These are phyloP conservation scores for Fraxinus anomala DNA, from an alignment of 257 asterid species.

Conservation along the genomic window DNA sequence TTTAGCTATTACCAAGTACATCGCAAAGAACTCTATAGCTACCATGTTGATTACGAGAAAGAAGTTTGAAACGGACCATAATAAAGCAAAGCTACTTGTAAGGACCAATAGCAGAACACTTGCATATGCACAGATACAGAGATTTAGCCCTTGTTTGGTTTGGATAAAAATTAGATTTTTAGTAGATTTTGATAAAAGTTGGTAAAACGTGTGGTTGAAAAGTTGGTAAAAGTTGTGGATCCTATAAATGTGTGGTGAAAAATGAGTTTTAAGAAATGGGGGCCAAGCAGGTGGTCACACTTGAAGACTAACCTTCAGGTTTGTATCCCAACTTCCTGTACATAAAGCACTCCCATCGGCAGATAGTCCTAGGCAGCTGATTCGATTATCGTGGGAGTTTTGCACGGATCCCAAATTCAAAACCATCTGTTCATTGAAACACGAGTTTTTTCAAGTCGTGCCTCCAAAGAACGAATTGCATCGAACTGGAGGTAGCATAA, in stretches of 20 bases:
- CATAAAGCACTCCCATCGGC: constrained; percentile 98
- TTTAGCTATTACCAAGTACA: not conserved
- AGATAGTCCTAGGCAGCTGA: constrained; percentile 86
- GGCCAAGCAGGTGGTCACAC: not conserved
- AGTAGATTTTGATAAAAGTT: too few species aligned
- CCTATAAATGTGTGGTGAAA: too few species aligned
- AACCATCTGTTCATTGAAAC: constrained; percentile 53
- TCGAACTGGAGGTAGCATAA: not conserved
- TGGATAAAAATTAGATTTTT: too few species aligned
- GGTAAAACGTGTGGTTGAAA: too few species aligned
- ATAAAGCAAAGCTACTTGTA: not conserved
- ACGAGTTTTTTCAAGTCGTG: not conserved
- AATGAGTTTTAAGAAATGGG: too few species aligned
- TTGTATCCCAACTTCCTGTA: constrained; percentile 96
- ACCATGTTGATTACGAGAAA: not conserved
- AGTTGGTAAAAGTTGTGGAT: too few species aligned
- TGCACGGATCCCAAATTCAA: constrained; percentile 87
- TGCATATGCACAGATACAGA: not conserved
- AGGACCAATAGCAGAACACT: not conserved
- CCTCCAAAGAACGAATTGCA: constrained; percentile 1
- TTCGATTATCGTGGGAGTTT: constrained; percentile 77
- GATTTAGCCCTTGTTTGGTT: not conserved
- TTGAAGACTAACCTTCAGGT: constrained; percentile 71
- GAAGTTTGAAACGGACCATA: not conserved
- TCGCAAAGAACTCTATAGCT: not conserved